Evolutionary conservation across 176 grass and related monocot genomes (phyloP), one percentile per base, ranked within the genome.

Genomic region (Elaeis guineensis): DNA sequence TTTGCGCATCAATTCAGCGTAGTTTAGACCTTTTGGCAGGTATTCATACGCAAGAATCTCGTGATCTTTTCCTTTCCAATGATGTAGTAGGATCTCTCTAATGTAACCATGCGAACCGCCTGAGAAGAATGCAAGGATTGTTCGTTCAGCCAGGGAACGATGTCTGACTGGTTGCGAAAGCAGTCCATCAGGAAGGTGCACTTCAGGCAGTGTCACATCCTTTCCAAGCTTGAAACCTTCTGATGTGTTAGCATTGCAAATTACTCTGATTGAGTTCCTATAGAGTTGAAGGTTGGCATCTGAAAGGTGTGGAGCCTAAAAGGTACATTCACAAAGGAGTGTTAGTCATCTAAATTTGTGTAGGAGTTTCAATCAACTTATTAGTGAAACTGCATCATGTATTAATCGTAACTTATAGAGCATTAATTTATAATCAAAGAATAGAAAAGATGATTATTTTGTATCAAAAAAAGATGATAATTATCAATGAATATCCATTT

Each of bases 221-320:
- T 87, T 90, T 49, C 76, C 61, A 17, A 78, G 83, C 18, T 6
- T 26, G 80, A 96, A 96, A 0, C 91, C 83, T 19, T 96, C 83
- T 2, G 91, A 87, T 1, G 83, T 85, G 77, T 96, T 96, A n/a
- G 91, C 86, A 63, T 96, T 90, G 78, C 91, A 96, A 25, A 96
- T 65, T 26, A 90, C 91, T 4, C 86, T 71, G 69, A 90, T 87
- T 0, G 83, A 61, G 72, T 96, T 96, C 49, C 28, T 9, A 61
- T 85, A 75, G 16, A 96, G 81, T 51, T 90, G 69, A n/a, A 50
- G 61, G 0, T 77, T 8, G 5, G 17, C 59, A 29, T 21, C 29
- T 39, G 86, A 87, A 21, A 96, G 78, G 52, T 85, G 23, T n/a
- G 91, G 83, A n/a, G 83, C 90, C 85, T 89, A 61, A 32, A 50